Evolutionary conservation across 495 filamentous ascomycete species (phyloP).

Genomic region (Xylaria curta): DNA sequence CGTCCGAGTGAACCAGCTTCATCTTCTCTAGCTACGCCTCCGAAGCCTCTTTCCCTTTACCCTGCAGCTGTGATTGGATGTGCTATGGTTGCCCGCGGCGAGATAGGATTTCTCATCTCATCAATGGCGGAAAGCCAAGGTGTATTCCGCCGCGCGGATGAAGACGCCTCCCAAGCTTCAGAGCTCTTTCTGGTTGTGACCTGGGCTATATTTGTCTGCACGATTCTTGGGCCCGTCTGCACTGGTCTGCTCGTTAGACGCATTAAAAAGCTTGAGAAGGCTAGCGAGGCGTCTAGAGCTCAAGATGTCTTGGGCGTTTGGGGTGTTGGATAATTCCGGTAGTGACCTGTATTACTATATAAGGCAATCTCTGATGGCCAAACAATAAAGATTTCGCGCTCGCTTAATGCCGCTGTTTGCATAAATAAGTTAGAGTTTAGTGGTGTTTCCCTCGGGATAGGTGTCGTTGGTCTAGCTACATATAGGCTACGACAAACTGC

Average conservation of each 20-base stretch:
- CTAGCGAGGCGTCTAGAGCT: slow-evolving; percentile 17
- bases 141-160: slow-evolving; percentile 52
- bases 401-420: neutral
- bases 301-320: slow-evolving; percentile 38
- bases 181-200: slow-evolving; percentile 67
- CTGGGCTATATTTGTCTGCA: slow-evolving; percentile 80
- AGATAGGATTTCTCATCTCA: slow-evolving; percentile 81
- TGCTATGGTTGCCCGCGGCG: slow-evolving; percentile 78
- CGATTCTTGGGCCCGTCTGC: slow-evolving; percentile 71
- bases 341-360: neutral
- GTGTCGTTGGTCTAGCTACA: too few species aligned
- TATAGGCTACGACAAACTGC: too few species aligned
- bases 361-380: neutral
- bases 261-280: slow-evolving; percentile 38
- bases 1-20: neutral
- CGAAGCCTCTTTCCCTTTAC: slow-evolving; percentile 63
- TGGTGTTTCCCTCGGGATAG: too few species aligned
- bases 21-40: slow-evolving; percentile 17
- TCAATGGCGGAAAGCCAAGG: slow-evolving; percentile 67
- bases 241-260: slow-evolving; percentile 66
- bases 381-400: neutral
- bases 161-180: slow-evolving; percentile 43
- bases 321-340: slow-evolving; percentile 26
- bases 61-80: slow-evolving; percentile 63
- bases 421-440: neutral